Evolutionary conservation across 305 asterid genomes (phyloP).

Genomic region (Solanum aculeatissimum): DNA sequence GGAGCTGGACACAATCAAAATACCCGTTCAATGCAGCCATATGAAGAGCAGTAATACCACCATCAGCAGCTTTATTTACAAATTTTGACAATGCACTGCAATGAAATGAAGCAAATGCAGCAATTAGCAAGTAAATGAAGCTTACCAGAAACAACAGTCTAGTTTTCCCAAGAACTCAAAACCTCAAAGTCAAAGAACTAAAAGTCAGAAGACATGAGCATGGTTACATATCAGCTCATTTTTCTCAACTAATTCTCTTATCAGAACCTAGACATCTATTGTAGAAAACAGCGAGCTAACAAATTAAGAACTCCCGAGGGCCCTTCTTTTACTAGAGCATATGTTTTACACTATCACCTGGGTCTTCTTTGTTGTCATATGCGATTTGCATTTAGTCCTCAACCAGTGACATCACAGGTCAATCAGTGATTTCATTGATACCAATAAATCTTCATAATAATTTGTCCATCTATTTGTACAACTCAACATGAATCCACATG

Average conservation of each 20-base stretch:
- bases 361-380: not conserved
- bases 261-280: not conserved
- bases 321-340: not conserved
- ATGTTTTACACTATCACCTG: not conserved
- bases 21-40: constrained; percentile 97
- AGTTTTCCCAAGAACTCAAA: not conserved
- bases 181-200: not conserved
- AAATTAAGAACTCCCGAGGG: not conserved
- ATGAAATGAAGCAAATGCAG: constrained; percentile 2
- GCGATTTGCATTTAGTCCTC: not conserved
- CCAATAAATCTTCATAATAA: not conserved
- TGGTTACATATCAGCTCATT: not conserved
- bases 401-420: not conserved
- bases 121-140: not conserved
- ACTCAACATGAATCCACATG: not conserved
- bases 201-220: not conserved
- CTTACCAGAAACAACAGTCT: not conserved
- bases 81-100: constrained; percentile 69
- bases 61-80: constrained; percentile 93
- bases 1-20: constrained; percentile 88
- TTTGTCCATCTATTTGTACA: not conserved
- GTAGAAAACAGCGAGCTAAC: not conserved
- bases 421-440: not conserved
- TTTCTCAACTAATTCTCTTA: not conserved
- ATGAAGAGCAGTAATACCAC: constrained; percentile 98